phyloP scores from a whole-genome alignment of 129 eudicot genomes.

The Ambrosia trifida region DNA sequence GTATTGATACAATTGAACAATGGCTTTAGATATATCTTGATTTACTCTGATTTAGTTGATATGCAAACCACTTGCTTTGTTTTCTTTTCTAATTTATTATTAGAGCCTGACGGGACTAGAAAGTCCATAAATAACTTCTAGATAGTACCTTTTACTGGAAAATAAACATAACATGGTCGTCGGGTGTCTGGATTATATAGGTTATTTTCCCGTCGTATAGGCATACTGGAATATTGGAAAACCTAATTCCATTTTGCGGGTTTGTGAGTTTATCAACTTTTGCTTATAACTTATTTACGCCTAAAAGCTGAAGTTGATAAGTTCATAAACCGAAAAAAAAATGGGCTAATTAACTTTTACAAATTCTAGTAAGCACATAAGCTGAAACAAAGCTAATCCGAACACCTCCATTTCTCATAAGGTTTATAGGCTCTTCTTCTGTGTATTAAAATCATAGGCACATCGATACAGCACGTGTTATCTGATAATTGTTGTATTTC shows the following conservation, averaged over 20 bases:
- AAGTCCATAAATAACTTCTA: neutral
- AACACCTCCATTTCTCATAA: neutral
- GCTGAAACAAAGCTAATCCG: too few relatives aligned
- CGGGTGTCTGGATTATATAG: slow-evolving; percentile 1
- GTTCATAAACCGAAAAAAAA: neutral
- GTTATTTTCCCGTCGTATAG: neutral
- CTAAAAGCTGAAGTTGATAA: neutral
- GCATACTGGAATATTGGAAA: neutral
- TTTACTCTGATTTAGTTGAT: neutral
- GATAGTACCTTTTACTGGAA: neutral
- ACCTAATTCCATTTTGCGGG: too few relatives aligned
- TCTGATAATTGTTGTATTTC: slow-evolving; percentile 1
- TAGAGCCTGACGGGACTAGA: neutral
- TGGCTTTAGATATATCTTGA: neutral
- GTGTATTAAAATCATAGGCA: neutral
- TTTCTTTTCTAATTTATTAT: too few relatives aligned
- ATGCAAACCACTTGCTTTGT: neutral
- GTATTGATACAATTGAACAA: neutral
- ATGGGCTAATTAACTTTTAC: too few relatives aligned
- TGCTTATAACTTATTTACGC: too few relatives aligned
- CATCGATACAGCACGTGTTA: neutral
- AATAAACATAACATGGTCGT: neutral
- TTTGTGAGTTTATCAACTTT: too few relatives aligned
- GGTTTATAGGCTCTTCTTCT: neutral
- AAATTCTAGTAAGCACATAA: too few relatives aligned